Evolutionary conservation across 768 basidiomycete species (phyloP).

Genomic region (Rhodotorula kratochvilovae): DNA sequence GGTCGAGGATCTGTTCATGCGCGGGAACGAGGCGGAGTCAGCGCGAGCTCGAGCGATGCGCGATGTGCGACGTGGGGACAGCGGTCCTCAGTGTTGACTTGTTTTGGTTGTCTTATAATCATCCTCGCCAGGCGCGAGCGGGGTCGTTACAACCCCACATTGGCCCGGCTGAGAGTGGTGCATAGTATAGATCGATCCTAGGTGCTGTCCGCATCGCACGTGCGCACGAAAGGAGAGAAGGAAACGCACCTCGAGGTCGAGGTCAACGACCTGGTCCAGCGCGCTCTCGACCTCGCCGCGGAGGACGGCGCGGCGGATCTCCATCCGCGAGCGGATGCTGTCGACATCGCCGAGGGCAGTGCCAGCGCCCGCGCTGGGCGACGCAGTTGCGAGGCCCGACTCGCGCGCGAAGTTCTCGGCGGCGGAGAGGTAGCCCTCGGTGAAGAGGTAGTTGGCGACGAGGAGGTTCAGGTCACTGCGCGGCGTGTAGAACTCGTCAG

Average conservation of each 20-base stretch:
- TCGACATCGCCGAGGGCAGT: constrained; percentile 63
- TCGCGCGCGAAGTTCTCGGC: constrained; percentile 92
- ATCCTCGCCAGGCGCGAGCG: constrained; percentile 25
- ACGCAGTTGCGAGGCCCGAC: constrained; percentile 64
- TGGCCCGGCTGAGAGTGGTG: constrained; percentile 43
- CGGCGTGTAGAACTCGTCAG: not conserved
- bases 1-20: constrained; percentile 77
- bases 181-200: constrained; percentile 42
- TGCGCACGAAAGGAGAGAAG: constrained; percentile 45
- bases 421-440: constrained; percentile 93
- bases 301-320: constrained; percentile 87
- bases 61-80: not conserved
- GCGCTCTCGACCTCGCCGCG: constrained; percentile 92
- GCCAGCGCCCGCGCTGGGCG: not conserved
- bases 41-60: not conserved
- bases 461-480: constrained; percentile 84
- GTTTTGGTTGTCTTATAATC: constrained; percentile 38
- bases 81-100: constrained; percentile 37
- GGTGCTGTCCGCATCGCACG: not conserved
- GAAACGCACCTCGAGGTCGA: constrained; percentile 86
- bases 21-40: not conserved
- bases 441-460: constrained; percentile 95
- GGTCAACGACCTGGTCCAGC: constrained; percentile 87
- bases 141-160: constrained; percentile 28
- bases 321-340: constrained; percentile 88